Evolutionary conservation across 768 basidiomycete genomes (phyloP).

Genomic region (Leucocoprinus sp.): DNA sequence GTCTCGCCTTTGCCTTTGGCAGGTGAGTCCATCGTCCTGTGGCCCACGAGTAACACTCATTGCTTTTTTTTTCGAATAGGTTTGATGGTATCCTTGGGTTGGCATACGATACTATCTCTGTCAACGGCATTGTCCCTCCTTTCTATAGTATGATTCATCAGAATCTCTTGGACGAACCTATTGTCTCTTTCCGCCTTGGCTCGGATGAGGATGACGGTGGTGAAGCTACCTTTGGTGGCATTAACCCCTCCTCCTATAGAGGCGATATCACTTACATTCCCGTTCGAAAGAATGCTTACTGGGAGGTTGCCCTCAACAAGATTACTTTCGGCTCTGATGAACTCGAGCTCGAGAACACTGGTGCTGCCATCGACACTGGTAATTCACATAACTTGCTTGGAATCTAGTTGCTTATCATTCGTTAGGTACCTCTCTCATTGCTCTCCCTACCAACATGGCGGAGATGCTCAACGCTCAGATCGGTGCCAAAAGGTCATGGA

Average conservation of each 20-base stretch:
- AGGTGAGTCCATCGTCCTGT: constrained; percentile 45
- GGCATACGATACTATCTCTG: constrained; percentile 90
- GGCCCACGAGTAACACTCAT: neutral
- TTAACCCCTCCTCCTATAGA: constrained; percentile 67
- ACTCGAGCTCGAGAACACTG: constrained; percentile 88
- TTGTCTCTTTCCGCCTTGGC: constrained; percentile 94
- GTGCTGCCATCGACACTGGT: constrained; percentile 90
- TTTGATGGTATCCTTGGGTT: constrained; percentile 96
- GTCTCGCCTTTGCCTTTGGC: constrained; percentile 94
- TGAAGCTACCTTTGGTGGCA: constrained; percentile 86
- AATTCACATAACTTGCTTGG: constrained; percentile 4
- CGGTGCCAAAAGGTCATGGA: constrained; percentile 92
- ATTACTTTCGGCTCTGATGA: constrained; percentile 80
- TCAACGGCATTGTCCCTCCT: constrained; percentile 87
- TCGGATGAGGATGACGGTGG: constrained; percentile 82
- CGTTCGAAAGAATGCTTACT: constrained; percentile 91
- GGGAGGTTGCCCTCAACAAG: constrained; percentile 94
- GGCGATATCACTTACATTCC: constrained; percentile 85
- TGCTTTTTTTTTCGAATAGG: constrained; percentile 34
- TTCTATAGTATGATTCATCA: constrained; percentile 91
- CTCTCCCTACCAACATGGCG: constrained; percentile 86
- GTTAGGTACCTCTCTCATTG: constrained; percentile 87
- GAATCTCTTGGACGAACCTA: constrained; percentile 69
- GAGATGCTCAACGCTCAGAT: constrained; percentile 97
- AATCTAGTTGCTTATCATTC: constrained; percentile 8